Evolutionary conservation across 2,329 filamentous ascomycete species (phyloP).

Genomic region (Madurella fahalii): DNA sequence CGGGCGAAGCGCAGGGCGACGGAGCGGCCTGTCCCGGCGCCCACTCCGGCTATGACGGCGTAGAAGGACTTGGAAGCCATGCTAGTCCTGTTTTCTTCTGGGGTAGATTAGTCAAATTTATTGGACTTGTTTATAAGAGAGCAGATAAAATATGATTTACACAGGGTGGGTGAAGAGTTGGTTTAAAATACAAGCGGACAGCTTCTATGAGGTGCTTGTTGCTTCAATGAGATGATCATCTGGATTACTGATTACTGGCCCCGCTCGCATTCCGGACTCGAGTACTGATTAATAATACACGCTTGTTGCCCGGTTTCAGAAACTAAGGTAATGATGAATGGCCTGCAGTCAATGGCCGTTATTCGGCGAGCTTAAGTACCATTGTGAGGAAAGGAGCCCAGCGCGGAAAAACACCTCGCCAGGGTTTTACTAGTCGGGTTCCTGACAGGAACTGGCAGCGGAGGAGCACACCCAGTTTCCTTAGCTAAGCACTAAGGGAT

Average conservation of each 20-base stretch:
- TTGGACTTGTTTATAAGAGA: neutral
- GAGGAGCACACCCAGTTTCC: too few relatives aligned
- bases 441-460: too few relatives aligned
- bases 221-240: neutral
- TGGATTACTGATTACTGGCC: neutral
- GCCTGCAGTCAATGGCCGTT: too few relatives aligned
- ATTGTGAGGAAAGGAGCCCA: too few relatives aligned
- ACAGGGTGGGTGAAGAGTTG: neutral
- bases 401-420: too few relatives aligned
- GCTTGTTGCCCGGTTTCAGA: too few relatives aligned
- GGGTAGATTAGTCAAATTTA: neutral
- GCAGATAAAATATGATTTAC: neutral
- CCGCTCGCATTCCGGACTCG: too few relatives aligned
- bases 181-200: neutral
- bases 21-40: conserved; percentile 55
- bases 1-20: conserved; percentile 56
- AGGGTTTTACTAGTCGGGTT: too few relatives aligned
- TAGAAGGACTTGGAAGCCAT: conserved; percentile 46
- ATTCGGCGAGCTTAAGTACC: too few relatives aligned
- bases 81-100: neutral
- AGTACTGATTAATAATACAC: too few relatives aligned
- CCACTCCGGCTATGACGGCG: conserved; percentile 67
- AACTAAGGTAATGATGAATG: too few relatives aligned
- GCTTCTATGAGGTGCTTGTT: neutral
- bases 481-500: too few relatives aligned